Evolutionary conservation across 1,284 basidiomycete species (phyloP).

Genomic region (Bondarzewia mesenterica): DNA sequence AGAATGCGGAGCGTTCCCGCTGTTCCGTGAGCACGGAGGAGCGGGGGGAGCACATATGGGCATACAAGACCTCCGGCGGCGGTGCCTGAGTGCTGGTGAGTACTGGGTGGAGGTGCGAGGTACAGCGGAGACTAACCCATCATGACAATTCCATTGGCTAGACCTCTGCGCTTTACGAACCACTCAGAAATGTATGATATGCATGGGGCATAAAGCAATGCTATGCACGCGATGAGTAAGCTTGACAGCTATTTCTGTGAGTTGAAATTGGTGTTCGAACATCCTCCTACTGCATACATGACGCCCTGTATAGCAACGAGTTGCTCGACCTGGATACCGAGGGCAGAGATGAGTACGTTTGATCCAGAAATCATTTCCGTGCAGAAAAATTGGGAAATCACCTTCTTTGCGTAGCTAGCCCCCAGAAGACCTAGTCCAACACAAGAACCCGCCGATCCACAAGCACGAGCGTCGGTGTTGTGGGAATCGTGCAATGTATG

Average conservation of each 20-base stretch:
- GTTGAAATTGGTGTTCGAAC: constrained; percentile 15
- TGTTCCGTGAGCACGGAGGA: constrained; percentile 22
- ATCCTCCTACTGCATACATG: constrained; percentile 29
- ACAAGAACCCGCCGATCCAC: constrained; percentile 25
- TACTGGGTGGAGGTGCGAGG: background rate
- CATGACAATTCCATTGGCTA: constrained; percentile 34
- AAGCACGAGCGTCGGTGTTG: constrained; percentile 19
- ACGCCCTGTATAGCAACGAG: constrained; percentile 30
- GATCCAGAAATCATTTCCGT: background rate
- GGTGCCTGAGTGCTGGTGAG: constrained; percentile 17
- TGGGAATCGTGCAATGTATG: constrained; percentile 24
- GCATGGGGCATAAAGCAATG: constrained; percentile 26
- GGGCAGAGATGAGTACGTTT: no score
- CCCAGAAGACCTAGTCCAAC: constrained; percentile 23
- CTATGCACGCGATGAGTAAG: constrained; percentile 12
- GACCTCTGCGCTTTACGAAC: constrained; percentile 31
- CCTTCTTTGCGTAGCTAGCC: constrained; percentile 25
- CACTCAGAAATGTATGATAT: constrained; percentile 34
- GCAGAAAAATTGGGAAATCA: background rate
- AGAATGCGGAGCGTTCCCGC: constrained; percentile 22
- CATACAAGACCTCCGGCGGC: constrained; percentile 28
- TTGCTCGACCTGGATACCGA: constrained; percentile 20
- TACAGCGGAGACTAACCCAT: constrained; percentile 21
- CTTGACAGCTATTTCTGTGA: background rate
- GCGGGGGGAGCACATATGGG: constrained; percentile 24